Evolutionary conservation across 352 stramenopile species (phyloP).

Genomic region (Phytophthora palmivora): DNA sequence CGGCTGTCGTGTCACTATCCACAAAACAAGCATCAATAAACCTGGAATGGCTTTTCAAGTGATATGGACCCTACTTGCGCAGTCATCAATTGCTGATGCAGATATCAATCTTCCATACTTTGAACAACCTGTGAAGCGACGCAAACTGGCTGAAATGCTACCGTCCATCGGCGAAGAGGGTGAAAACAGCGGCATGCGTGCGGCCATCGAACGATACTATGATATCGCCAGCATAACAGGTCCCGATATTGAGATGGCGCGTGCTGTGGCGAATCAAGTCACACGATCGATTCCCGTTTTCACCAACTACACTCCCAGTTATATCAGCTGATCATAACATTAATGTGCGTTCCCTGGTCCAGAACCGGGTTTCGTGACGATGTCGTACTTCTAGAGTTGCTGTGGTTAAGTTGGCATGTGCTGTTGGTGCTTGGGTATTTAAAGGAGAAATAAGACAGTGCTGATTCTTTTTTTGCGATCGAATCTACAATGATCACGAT

Average conservation of each 20-base stretch:
- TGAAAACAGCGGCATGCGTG: no score
- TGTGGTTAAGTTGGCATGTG: no score
- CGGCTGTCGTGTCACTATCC: constrained; percentile 28
- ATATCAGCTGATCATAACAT: no score
- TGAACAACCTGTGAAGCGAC: constrained; percentile 44
- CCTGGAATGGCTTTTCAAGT: constrained; percentile 38
- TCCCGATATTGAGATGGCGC: constrained; percentile 47
- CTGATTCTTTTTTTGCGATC: no score
- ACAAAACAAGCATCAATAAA: constrained; percentile 26
- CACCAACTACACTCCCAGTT: no score
- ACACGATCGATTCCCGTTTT: no score
- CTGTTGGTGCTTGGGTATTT: no score
- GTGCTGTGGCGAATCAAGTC: constrained; percentile 30
- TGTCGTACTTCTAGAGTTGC: no score
- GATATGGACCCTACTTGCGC: constrained; percentile 41
- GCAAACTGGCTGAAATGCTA: constrained; percentile 37
- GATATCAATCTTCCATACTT: constrained; percentile 41
- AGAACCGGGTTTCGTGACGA: no score
- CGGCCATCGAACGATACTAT: constrained; percentile 47
- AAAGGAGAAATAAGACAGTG: no score
- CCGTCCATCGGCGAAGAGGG: constrained; percentile 28
- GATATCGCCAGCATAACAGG: constrained; percentile 44
- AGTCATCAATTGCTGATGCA: constrained; percentile 34
- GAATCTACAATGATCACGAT: no score
- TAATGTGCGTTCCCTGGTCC: no score